Conservation (phyloP, 129 eudicot genomes). For the Flaveria ramosissima region DNA sequence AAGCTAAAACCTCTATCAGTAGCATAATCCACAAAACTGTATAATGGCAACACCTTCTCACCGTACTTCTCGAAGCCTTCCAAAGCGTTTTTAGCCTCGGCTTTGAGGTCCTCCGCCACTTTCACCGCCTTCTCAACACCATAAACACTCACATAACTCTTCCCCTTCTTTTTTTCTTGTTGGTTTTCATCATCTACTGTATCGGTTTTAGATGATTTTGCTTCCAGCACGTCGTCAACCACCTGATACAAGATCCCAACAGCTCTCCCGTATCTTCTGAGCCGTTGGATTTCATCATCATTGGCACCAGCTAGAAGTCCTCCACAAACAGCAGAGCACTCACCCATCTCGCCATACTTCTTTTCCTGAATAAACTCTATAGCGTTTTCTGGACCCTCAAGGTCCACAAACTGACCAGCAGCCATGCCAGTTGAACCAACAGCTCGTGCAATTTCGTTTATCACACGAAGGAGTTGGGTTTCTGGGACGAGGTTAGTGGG, state of each 20-base stretch:
- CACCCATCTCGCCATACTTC: constrained; percentile 91
- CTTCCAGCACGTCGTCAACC: constrained; percentile 72
- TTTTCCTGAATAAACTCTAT: constrained; percentile 84
- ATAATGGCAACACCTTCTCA: constrained; percentile 71
- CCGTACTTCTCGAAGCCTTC: constrained; percentile 84
- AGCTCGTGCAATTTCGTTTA: constrained; percentile 89
- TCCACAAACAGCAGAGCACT: constrained; percentile 93
- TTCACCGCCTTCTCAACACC: constrained; percentile 88
- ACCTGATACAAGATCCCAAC: constrained; percentile 90
- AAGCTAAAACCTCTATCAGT: constrained; percentile 80
- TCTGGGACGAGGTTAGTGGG: constrained; percentile 74
- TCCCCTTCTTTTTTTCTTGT: constrained; percentile 43
- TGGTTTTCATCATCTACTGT: background rate
- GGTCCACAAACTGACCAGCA: constrained; percentile 88
- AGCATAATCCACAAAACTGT: constrained; percentile 93
- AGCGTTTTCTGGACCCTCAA: constrained; percentile 74
- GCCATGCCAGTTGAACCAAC: constrained; percentile 99
- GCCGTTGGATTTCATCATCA: constrained; percentile 68
- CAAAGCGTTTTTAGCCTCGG: constrained; percentile 70
- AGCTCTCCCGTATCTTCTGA: constrained; percentile 81
- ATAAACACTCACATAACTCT: constrained; percentile 79
- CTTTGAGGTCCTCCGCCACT: constrained; percentile 79
- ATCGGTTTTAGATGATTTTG: constrained; percentile 30
- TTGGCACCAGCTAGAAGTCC: constrained; percentile 77
- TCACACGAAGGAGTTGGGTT: constrained; percentile 63